Base-by-base conservation (phyloP, 2,329 filamentous ascomycete species). In the Talaromyces sp. region DNA sequence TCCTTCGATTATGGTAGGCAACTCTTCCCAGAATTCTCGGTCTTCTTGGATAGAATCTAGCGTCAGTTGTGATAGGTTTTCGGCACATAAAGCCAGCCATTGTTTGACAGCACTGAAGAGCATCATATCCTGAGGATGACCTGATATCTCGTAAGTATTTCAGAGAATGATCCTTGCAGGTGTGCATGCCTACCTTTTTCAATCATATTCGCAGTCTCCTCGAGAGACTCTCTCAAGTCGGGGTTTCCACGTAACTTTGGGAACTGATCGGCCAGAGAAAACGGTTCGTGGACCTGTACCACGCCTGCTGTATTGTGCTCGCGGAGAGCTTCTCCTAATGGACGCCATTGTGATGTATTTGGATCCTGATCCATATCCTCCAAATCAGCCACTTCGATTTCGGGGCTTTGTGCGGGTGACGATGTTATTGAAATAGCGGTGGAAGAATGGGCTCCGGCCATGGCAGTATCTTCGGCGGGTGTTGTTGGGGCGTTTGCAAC, bases 351-450 rank as follows among this genome's bases (percentile, higher is more conserved):
- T 9, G 78, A 77, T 21, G 73, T 72, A 31, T 75, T 75, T 2
- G 76, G 73, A 57, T 81, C 77, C 64, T 80, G 76, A 56, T 79
- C 77, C 66, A 79, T 78, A 60, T 81, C 80, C 68, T 82, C 80
- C 19, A 75, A 68, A 50, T 80, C 78, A 8, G 78, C 77, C 17
- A 81, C 77, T 67, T 82, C 79, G 32, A 81, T 81, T 59, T 79
- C 75, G 11, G 77, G 78, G 58, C 78, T 80, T 50, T 73, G 72
- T 21, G 73, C 70, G 13, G 78, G 73, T 17, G 79, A 78, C 4
- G 78, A 79, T 10, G 74, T 70, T 53, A 79, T 70, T 8, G 77
- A 78, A 55, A 78, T 75, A 24, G 68, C 68, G 54, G 70, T 64
- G 55, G 67, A 62, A 19, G 68, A 64, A 51, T 70, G 60, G 19